These are phyloP conservation scores for Candida multigemmis DNA, from an alignment of 805 yeast species.

Conservation along the genomic window DNA sequence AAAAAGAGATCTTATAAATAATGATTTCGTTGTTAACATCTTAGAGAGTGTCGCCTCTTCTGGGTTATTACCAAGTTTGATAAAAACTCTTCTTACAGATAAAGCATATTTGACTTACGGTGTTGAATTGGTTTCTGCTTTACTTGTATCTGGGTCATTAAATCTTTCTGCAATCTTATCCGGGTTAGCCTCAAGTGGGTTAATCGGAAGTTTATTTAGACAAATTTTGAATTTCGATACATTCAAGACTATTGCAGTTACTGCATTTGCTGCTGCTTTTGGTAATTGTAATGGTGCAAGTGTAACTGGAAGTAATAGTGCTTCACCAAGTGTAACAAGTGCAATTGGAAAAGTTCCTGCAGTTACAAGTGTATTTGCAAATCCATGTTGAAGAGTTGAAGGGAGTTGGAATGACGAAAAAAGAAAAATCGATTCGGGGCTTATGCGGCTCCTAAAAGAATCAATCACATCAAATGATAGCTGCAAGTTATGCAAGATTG, in stretches of 20 bases:
- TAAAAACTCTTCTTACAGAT: conserved; percentile 30
- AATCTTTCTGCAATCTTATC: conserved; percentile 14
- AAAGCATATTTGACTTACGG: conserved; percentile 25
- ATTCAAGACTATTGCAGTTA: conserved; percentile 22
- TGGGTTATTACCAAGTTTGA: conserved; percentile 33
- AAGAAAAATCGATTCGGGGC: too few relatives aligned
- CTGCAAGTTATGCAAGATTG: too few relatives aligned
- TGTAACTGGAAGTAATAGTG: conserved; percentile 5
- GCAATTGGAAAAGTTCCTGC: conserved; percentile 4
- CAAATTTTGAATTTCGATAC: conserved; percentile 23
- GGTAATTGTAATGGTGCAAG: conserved; percentile 16
- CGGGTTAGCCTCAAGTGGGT: conserved; percentile 24
- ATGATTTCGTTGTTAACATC: conserved; percentile 22
- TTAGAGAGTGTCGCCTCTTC: conserved; percentile 32
- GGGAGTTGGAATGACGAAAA: too few relatives aligned
- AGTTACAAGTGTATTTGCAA: too few relatives aligned
- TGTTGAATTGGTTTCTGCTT: conserved; percentile 20
- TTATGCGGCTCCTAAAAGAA: too few relatives aligned
- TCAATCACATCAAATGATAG: too few relatives aligned
- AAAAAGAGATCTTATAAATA: conserved; percentile 11
- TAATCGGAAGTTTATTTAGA: conserved; percentile 22
- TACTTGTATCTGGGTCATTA: conserved; percentile 19
- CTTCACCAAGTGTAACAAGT: too few relatives aligned
- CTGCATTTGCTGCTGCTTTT: conserved; percentile 29
- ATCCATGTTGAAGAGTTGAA: too few relatives aligned